A percentile compares a stretch with the other conserved stretches of the same genome.
Conservation (phyloP, 805 yeast genomes). For the Saccharomycopsis sp. region DNA sequence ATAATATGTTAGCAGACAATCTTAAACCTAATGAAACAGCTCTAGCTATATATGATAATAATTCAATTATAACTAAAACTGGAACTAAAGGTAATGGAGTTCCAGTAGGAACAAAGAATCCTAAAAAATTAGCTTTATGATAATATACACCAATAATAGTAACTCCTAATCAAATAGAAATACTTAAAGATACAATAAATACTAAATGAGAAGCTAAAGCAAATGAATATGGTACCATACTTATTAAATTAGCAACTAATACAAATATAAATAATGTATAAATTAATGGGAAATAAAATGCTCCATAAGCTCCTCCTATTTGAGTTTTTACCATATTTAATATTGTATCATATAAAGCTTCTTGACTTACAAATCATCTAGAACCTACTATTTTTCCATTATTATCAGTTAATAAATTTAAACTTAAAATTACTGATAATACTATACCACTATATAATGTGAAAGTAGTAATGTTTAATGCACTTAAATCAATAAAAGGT, state of each 20-base stretch:
- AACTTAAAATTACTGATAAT: constrained; percentile 17
- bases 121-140: constrained; percentile 19
- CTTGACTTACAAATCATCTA: constrained; percentile 20
- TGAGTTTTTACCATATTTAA: constrained; percentile 20
- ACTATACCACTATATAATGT: constrained; percentile 20
- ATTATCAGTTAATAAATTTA: constrained; percentile 19
- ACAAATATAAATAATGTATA: constrained; percentile 21
- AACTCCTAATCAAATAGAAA: constrained; percentile 19
- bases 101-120: constrained; percentile 23
- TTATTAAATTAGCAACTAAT: constrained; percentile 19
- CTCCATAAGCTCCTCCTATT: constrained; percentile 20
- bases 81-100: constrained; percentile 21
- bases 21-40: constrained; percentile 22
- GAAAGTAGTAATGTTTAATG: constrained; percentile 19
- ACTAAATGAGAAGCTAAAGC: constrained; percentile 21
- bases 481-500: constrained; percentile 20
- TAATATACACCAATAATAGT: constrained; percentile 19
- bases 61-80: constrained; percentile 22
- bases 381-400: constrained; percentile 19
- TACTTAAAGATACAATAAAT: constrained; percentile 19
- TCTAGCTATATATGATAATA: constrained; percentile 21
- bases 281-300: constrained; percentile 19
- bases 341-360: constrained; percentile 21
- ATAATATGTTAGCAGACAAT: constrained; percentile 22
- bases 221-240: constrained; percentile 21